Base-by-base conservation (phyloP, 2,329 filamentous ascomycete genomes). In the Calonectria naviculata region DNA sequence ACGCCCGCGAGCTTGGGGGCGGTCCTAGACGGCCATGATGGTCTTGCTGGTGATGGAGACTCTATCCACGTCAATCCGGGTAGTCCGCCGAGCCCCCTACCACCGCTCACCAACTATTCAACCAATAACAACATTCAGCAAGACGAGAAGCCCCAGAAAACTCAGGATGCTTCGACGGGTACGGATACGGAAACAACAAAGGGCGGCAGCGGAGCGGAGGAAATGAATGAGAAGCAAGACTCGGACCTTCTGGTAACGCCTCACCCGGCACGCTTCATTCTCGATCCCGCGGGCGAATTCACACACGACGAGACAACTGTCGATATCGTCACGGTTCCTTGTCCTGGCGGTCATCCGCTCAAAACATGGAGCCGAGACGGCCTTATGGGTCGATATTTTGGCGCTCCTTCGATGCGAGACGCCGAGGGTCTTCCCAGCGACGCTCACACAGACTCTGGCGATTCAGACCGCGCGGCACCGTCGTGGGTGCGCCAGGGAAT, bases 401-500 rank as follows among this genome's bases (percentile, higher is more conserved):
- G 84, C 7, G 81, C 81, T 0, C 81, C 84, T 0, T 83, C 82
- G 4, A 84, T 84, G 82, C 80, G 83, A 8, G 82, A 83, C 41
- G 82, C 81, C 1, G 81, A 84, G 28, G 79, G 75, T 2, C 73
- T 68, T 17, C 12, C 52, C 15, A 67, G 68, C 13, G 68, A 69
- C 12, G 31, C 28, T 15, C 41, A 68, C 10, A 56, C 29, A 5
- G 28, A 44, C 26, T 49, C 26, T 29, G 17, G 29, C 17, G 73
- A 72, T 1, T 44, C 67, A 4, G 78, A 80, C 24, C 72, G 80
- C 1, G 74, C 77, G 15, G 71, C 74, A 4, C 84, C 85, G n/a
- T 80, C 87, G 0, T 90, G 88, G 88, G 84, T 90, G 6, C 82
- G 86, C 12, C 87, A 89, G 74, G 87, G 88, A 0, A 85, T 90